Conservation (phyloP, 2,329 filamentous ascomycete species). For the Pseudogymnoascus sp. region DNA sequence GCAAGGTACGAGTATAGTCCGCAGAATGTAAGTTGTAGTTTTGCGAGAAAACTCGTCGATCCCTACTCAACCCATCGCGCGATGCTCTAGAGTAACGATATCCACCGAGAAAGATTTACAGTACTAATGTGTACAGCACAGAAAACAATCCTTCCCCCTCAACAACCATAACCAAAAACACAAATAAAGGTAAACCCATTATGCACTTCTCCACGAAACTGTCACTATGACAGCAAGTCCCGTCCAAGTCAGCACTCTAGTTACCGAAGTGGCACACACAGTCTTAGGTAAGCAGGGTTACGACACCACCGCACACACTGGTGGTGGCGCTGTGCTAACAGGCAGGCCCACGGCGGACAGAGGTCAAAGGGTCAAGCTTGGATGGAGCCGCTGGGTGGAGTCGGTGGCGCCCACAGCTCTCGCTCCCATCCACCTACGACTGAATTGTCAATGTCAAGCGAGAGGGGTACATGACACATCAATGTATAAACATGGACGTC, state of each 20-base stretch:
- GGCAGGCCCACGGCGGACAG: too few relatives aligned
- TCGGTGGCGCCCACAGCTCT: neutral
- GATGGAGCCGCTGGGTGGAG: neutral
- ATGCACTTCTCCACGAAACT: neutral
- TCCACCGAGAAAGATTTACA: constrained; percentile 8
- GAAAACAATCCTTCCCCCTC: neutral
- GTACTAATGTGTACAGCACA: neutral
- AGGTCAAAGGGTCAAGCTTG: neutral
- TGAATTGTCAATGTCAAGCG: neutral
- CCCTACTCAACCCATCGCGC: neutral
- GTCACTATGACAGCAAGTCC: neutral
- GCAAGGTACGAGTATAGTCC: neutral
- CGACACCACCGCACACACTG: neutral
- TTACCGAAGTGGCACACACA: neutral
- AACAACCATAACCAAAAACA: neutral
- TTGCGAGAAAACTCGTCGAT: neutral
- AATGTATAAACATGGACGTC: neutral
- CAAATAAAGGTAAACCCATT: neutral
- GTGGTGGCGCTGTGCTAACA: too few relatives aligned
- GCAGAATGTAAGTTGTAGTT: neutral
- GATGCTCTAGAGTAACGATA: neutral
- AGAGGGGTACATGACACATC: neutral
- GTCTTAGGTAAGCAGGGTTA: constrained; percentile 4
- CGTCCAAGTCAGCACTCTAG: constrained; percentile 1
- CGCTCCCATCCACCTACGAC: too few relatives aligned